These are phyloP conservation scores for Apophysomyces sp. DNA, from an alignment of 371 early-diverging fungal species.

Conservation along the genomic window DNA sequence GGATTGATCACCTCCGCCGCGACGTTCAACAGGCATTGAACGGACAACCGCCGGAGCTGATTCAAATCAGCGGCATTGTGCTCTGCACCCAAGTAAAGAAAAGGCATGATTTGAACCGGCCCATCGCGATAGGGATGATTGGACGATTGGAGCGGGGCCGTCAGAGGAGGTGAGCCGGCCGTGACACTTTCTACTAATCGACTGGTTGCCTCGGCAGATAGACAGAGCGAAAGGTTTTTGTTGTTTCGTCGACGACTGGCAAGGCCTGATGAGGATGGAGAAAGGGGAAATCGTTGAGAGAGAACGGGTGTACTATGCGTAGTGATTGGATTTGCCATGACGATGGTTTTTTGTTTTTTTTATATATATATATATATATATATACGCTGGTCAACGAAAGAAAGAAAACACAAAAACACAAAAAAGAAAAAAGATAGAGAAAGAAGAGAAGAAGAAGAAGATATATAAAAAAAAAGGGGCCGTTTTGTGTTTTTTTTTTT, in stretches of 20 bases:
- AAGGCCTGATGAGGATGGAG: constrained; percentile 23
- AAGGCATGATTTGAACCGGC: constrained; percentile 50
- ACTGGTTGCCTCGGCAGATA: constrained; percentile 6
- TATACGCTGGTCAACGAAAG: neutral
- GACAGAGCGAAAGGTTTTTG: neutral
- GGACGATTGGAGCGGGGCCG: constrained; percentile 3
- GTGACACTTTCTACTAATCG: constrained; percentile 7
- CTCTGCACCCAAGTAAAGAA: constrained; percentile 60
- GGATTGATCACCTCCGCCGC: constrained; percentile 54
- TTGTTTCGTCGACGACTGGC: constrained; percentile 21
- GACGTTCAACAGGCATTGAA: constrained; percentile 61
- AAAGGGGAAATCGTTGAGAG: neutral
- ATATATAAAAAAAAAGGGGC: too few relatives aligned
- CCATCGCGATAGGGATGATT: constrained; percentile 19
- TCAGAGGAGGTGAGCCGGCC: neutral
- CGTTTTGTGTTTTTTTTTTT: neutral
- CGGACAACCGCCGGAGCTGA: constrained; percentile 33
- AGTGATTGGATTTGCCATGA: neutral
- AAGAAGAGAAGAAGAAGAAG: neutral
- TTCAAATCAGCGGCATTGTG: constrained; percentile 41
- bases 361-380: neutral
- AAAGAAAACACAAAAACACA: neutral
- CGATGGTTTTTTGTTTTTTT: neutral
- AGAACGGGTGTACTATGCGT: neutral
- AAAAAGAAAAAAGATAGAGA: neutral